A percentile compares a stretch with the other conserved stretches of the same genome.
phyloP scores from a whole-genome alignment of 257 asterid species.

The Penstemon davidsonii region DNA sequence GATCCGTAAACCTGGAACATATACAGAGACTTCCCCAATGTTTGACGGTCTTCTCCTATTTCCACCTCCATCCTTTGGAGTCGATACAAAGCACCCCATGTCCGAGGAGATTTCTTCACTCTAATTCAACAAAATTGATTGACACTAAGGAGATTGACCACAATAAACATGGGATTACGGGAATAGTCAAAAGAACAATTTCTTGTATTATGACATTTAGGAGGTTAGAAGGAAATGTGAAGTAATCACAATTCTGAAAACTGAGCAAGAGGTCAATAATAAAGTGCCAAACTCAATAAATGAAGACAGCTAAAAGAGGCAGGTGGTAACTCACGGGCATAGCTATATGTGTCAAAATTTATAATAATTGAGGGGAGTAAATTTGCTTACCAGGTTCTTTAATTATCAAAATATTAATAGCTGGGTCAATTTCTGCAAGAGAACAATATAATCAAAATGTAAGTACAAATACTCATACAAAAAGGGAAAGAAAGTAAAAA shows the following conservation, averaged over 20 bases:
- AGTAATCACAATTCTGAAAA: conserved; percentile 35
- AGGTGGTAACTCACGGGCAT: conserved; percentile 61
- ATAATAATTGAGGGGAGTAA: conserved; percentile 21
- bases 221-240: too few relatives aligned
- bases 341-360: conserved; percentile 30
- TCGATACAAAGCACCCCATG: too few relatives aligned
- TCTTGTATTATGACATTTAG: too few relatives aligned
- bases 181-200: too few relatives aligned
- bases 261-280: conserved; percentile 28
- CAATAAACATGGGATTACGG: too few relatives aligned
- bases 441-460: conserved; percentile 20
- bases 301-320: conserved; percentile 52
- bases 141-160: too few relatives aligned
- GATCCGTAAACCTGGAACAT: conserved; percentile 59
- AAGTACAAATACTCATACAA: conserved; percentile 4
- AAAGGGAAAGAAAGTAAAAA: conserved; percentile 15
- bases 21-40: conserved; percentile 66
- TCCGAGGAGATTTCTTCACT: too few relatives aligned
- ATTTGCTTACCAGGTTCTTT: conserved; percentile 46
- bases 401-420: conserved; percentile 38
- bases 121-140: too few relatives aligned
- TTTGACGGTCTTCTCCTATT: conserved; percentile 36
- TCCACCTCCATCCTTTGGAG: too few relatives aligned
- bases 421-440: conserved; percentile 49
- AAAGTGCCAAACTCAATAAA: conserved; percentile 43